Conservation (phyloP, 1,284 basidiomycete genomes). For the Pterulicium gracile region DNA sequence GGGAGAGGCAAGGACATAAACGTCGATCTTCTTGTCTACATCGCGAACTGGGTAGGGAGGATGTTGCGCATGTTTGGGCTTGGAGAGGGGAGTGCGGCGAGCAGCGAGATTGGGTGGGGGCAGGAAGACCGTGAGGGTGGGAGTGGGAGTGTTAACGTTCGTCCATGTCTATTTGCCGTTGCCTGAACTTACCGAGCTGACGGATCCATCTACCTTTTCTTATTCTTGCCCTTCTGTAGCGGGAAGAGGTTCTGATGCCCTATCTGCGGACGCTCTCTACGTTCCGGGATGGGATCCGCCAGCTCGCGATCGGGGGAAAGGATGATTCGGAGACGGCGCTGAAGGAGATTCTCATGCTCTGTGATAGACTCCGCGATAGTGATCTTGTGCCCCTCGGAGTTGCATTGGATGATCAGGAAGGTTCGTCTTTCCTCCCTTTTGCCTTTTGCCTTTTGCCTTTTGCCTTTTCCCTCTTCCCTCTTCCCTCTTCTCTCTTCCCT, state of each 20-base stretch:
- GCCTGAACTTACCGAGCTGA: no score
- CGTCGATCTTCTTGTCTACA: constrained; percentile 58
- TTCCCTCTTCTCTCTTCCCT: no score
- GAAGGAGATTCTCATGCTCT: constrained; percentile 75
- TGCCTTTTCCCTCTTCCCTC: no score
- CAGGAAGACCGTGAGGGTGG: constrained; percentile 37
- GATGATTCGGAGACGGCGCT: constrained; percentile 40
- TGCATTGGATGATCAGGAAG: constrained; percentile 94
- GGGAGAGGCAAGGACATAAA: constrained; percentile 51
- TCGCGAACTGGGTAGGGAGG: constrained; percentile 77
- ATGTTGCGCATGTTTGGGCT: constrained; percentile 96
- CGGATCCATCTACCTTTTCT: background rate
- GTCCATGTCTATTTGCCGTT: constrained; percentile 24
- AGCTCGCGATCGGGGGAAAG: constrained; percentile 71
- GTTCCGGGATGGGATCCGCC: constrained; percentile 87
- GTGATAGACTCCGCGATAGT: constrained; percentile 83
- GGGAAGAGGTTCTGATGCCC: constrained; percentile 82
- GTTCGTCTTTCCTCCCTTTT: constrained; percentile 26
- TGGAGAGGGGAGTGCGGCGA: constrained; percentile 59
- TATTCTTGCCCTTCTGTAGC: constrained; percentile 27
- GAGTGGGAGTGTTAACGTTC: constrained; percentile 36
- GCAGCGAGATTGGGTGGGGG: constrained; percentile 62
- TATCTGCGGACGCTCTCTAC: constrained; percentile 80
- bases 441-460: constrained; percentile 7
- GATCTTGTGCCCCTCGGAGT: constrained; percentile 92